Percentiles rank a stretch among this genome's conserved stretches.
These are phyloP conservation scores for Cytospora chrysosperma DNA, from an alignment of 2,329 filamentous ascomycete species.

Conservation along the genomic window DNA sequence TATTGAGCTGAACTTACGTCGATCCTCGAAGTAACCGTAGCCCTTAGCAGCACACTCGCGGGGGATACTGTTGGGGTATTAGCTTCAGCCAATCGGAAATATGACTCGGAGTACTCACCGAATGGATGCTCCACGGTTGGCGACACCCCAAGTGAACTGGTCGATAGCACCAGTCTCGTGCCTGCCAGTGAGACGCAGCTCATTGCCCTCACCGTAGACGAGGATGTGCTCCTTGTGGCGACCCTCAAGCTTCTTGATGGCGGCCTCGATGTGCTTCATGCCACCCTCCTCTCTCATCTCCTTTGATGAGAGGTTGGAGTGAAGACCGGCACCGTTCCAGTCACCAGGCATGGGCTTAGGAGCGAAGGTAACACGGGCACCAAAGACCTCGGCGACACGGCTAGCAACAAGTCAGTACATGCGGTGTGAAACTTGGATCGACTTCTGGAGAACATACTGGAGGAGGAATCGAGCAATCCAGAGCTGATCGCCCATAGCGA, in stretches of 20 bases:
- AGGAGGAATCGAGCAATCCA: conserved; percentile 92
- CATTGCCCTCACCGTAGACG: conserved; percentile 75
- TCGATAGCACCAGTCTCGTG: conserved; percentile 96
- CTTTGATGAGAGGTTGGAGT: conserved; percentile 90
- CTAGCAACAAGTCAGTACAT: conserved; percentile 7
- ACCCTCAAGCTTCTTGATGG: conserved; percentile 78
- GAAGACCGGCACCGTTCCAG: conserved; percentile 95
- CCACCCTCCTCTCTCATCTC: conserved; percentile 88
- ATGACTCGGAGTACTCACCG: conserved; percentile 43
- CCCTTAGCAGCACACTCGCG: conserved; percentile 81
- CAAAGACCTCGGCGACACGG: conserved; percentile 90
- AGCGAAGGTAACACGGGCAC: conserved; percentile 89
- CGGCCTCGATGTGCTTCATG: conserved; percentile 90
- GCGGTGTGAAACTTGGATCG: conserved; percentile 58
- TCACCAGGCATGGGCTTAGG: conserved; percentile 80
- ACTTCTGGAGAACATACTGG: conserved; percentile 40
- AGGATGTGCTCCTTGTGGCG: conserved; percentile 65
- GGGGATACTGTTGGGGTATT: conserved; percentile 56
- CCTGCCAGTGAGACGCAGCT: conserved; percentile 84
- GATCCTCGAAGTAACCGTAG: conserved; percentile 92
- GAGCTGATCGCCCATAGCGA: conserved; percentile 88
- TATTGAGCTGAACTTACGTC: conserved; percentile 42
- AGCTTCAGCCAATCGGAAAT: background rate
- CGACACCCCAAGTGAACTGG: conserved; percentile 89
- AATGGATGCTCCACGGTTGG: conserved; percentile 92